A percentile compares a stretch with the other conserved stretches of the same genome.
Evolutionary conservation across 148 eudicot species (phyloP).

Genomic region (Cornus suecica): DNA sequence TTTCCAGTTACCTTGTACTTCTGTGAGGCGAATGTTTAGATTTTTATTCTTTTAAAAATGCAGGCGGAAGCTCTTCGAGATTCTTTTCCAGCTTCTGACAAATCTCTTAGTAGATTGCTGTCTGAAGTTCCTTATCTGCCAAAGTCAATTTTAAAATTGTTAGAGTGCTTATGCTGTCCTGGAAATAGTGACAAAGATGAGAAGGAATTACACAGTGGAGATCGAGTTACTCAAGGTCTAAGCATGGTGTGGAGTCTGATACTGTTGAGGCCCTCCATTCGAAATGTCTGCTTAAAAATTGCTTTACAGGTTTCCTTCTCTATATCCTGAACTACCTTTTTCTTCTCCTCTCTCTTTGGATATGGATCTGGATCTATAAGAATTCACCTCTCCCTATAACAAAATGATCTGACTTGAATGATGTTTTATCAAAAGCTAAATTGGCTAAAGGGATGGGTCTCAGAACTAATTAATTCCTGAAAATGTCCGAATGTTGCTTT

Average conservation of each 20-base stretch:
- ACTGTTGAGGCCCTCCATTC: slow-evolving; percentile 74
- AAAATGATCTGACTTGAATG: too few relatives aligned
- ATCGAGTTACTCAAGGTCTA: slow-evolving; percentile 95
- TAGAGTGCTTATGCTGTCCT: slow-evolving; percentile 78
- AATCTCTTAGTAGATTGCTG: slow-evolving; percentile 77
- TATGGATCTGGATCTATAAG: too few relatives aligned
- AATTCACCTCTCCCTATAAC: too few relatives aligned
- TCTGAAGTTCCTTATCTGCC: slow-evolving; percentile 89
- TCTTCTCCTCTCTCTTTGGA: too few relatives aligned
- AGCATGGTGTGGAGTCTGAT: slow-evolving; percentile 86
- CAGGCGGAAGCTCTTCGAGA: slow-evolving; percentile 87
- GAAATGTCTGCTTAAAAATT: slow-evolving; percentile 66
- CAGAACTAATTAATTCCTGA: neutral
- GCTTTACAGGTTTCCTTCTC: slow-evolving; percentile 71
- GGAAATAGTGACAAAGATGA: slow-evolving; percentile 58
- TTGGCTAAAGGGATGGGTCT: too few relatives aligned
- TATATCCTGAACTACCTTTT: neutral
- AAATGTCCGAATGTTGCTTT: too few relatives aligned
- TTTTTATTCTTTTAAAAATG: slow-evolving; percentile 14
- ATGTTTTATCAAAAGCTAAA: too few relatives aligned
- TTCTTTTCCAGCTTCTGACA: slow-evolving; percentile 93
- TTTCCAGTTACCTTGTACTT: slow-evolving; percentile 5
- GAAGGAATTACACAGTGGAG: slow-evolving; percentile 71
- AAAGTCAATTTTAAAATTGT: slow-evolving; percentile 62
- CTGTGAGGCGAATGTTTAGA: slow-evolving; percentile 13